Base-by-base conservation (phyloP, 1,284 basidiomycete genomes). In the Cryptococcus sp. region DNA sequence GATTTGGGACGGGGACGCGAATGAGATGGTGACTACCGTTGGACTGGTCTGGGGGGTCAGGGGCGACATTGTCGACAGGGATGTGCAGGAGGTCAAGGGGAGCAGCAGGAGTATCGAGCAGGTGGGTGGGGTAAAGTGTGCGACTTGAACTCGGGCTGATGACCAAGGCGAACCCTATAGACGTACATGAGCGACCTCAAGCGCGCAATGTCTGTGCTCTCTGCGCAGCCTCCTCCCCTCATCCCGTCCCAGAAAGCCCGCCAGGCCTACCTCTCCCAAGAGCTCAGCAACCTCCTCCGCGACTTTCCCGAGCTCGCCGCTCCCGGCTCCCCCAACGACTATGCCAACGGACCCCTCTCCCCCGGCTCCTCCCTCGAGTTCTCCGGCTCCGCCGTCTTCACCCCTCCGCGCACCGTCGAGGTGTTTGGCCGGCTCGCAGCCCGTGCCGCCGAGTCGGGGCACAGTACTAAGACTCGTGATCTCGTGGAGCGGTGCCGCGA, bases 151-250 rank as follows among this genome's bases (percentile, higher is more conserved):
- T 33, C 5, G 28, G 15, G 8, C 24, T 37, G n/a, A n/a, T 16
- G 28, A 9, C 9, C 5, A 33, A 4, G 9, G 9, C 9, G 28
- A 18, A 12, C 56, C 23, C 4, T 45, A 20, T 18, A 72, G 70
- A 59, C 68, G 42, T 76, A 78, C 63, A 57, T 75, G 38, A 53
- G 55, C 50, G 73, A 78, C 52, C 57, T 77, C 13, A 72, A 73
- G 59, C 51, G 56, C 20, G 56, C 64, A 4, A 61, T 75, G 35
- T 35, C 60, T 16, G 46, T 56, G 28, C 40, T 70, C 38, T 57
- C 68, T 15, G 37, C 65, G 9, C 48, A 67, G 3, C 60, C 62
- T n/a, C 49, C 51, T 16, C 53, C 60, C 7, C 58, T 61, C n/a
- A 64, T 62, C 6, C 53, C 59, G 4, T 57, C 61, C 0, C 64